These are phyloP conservation scores for Nyctanthes arbortristis DNA, from an alignment of 257 asterid genomes.

Conservation along the genomic window DNA sequence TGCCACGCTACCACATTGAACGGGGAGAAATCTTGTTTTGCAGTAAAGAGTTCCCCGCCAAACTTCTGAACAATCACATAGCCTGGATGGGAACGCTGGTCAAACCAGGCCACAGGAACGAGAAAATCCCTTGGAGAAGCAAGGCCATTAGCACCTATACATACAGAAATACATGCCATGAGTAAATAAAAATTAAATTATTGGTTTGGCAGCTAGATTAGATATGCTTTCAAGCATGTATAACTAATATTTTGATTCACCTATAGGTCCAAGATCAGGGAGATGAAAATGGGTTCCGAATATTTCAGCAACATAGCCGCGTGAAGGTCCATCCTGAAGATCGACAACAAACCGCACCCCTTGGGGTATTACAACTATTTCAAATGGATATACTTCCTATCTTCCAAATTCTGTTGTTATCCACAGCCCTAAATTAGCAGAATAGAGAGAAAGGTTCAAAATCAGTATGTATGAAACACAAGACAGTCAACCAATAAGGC, in stretches of 20 bases:
- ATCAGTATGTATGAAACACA: neutral
- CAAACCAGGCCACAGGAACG: slow-evolving; percentile 88
- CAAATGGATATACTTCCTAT: slow-evolving; percentile 79
- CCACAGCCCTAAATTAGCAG: slow-evolving; percentile 64
- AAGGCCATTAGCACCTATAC: slow-evolving; percentile 92
- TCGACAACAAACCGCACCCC: slow-evolving; percentile 82
- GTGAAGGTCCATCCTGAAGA: slow-evolving; percentile 90
- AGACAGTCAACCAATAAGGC: neutral
- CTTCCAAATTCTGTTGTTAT: slow-evolving; percentile 94
- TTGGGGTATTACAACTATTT: slow-evolving; percentile 78
- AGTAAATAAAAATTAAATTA: neutral
- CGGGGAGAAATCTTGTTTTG: slow-evolving; percentile 93
- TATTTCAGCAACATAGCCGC: slow-evolving; percentile 89
- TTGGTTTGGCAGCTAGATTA: slow-evolving; percentile 4
- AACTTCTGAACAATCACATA: slow-evolving; percentile 86
- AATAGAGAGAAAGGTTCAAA: slow-evolving; percentile 13
- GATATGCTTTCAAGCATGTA: slow-evolving; percentile 1
- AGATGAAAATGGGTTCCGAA: slow-evolving; percentile 96
- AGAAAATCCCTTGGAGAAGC: slow-evolving; percentile 95
- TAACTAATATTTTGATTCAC: slow-evolving; percentile 37
- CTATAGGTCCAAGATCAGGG: slow-evolving; percentile 98
- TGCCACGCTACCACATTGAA: slow-evolving; percentile 99
- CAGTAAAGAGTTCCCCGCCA: slow-evolving; percentile 95
- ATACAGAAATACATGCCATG: slow-evolving; percentile 11
- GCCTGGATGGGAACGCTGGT: slow-evolving; percentile 60